Evolutionary conservation across 495 filamentous ascomycete species (phyloP), one percentile per base, ranked within the genome.

Genomic region (Podospora bellae-mahoneyi): DNA sequence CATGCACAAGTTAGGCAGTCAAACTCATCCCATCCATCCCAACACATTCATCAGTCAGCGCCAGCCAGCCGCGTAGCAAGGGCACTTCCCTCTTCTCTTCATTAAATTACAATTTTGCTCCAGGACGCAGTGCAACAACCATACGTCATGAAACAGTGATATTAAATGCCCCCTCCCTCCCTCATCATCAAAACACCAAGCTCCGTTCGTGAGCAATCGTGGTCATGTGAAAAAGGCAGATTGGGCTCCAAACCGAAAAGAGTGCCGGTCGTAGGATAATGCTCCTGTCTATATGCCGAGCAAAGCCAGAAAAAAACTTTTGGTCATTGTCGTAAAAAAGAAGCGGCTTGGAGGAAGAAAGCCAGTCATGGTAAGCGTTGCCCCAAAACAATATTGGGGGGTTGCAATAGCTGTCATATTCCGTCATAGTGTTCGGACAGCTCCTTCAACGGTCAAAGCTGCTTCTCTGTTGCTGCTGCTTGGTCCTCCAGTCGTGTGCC

Each of bases 381-480:
- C 55, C 55, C 55, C 55, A 19, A 26, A 19, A 58, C 54, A 56
- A 26, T 18, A 58, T 58, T 26, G n/a, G 30, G n/a, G 30, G n/a
- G 55, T 23, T 58, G n/a, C 55, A 26, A 2, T 26, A 58, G n/a
- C 55, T 7, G 18, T 5, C 4, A 1, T 58, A n/a, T 20, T 18
- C 32, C 15, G 30, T 48, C 39, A 26, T 32, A 19, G 34, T 23
- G 44, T 53, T 63, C 62, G 62, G 30, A 27, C 64, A 9, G 30
- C 5, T 53, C 65, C 18, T 34, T 67, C 69, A 32, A 53, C 65
- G 55, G 56, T 55, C 15, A 71, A 71, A 26, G 61, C 61, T 71
- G n/a, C 28, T 28, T 60, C 66, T 62, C n/a, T 59, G 39, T 48
- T 48, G 39, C 39, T 48, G 39, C 39, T 48, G 39, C 15, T 48